A percentile compares a stretch with the other conserved stretches of the same genome.
Evolutionary conservation across 2,329 filamentous ascomycete species (phyloP).

Genomic region (Sphaerulina vaccinii): DNA sequence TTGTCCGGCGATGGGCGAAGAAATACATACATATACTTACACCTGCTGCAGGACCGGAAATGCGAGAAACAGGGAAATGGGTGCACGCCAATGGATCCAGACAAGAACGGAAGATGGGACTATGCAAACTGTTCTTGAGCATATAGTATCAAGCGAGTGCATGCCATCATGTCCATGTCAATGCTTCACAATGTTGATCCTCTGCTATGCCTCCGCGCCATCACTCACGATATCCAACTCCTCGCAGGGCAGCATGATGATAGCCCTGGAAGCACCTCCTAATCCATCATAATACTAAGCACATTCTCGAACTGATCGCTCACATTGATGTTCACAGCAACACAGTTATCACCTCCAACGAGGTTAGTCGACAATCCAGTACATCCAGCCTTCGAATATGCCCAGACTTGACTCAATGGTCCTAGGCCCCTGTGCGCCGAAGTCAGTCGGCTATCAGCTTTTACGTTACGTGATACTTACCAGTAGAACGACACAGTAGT

Average conservation of each 20-base stretch:
- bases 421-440: not conserved
- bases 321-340: conserved; percentile 3
- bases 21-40: not conserved
- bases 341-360: conserved; percentile 2
- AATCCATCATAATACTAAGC: conserved; percentile 12
- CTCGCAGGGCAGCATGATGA: too few relatives aligned
- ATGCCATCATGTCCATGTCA: too few relatives aligned
- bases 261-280: too few relatives aligned
- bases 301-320: conserved; percentile 9
- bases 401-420: conserved; percentile 7
- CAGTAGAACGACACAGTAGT: conserved; percentile 4
- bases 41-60: too few relatives aligned
- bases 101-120: too few relatives aligned
- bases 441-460: not conserved
- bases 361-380: conserved; percentile 6
- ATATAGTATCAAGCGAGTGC: too few relatives aligned
- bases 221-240: too few relatives aligned
- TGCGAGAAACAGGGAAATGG: too few relatives aligned
- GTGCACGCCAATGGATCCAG: too few relatives aligned
- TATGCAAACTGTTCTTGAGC: too few relatives aligned
- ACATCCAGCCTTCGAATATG: conserved; percentile 10
- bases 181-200: too few relatives aligned
- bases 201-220: too few relatives aligned
- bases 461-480: not conserved
- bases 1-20: not conserved